Percentiles rank a stretch among this genome's conserved stretches.
Conservation (phyloP, 164 flowering plant genomes). For the Annona cherimola region DNA sequence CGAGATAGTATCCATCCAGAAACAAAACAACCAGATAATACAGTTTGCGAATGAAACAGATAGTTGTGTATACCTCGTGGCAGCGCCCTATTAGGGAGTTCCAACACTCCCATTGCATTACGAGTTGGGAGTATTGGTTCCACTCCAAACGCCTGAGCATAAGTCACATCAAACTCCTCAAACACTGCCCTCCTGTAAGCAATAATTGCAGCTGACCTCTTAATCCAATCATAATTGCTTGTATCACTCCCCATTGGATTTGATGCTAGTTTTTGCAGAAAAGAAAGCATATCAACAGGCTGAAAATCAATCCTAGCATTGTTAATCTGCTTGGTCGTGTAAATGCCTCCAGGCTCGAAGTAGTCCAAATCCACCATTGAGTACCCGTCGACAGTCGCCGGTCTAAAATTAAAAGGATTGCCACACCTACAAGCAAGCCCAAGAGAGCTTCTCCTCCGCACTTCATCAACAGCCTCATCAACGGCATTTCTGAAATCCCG, state of each 20-base stretch:
- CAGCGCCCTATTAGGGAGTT: constrained; percentile 32
- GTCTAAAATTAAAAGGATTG: constrained; percentile 56
- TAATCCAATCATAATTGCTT: constrained; percentile 34
- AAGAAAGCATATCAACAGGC: constrained; percentile 49
- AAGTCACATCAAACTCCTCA: constrained; percentile 92
- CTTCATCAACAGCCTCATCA: constrained; percentile 91
- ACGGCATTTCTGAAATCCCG: constrained; percentile 71
- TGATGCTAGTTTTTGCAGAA: constrained; percentile 54
- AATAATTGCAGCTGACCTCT: constrained; percentile 47
- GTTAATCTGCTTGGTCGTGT: constrained; percentile 53
- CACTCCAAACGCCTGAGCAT: constrained; percentile 86
- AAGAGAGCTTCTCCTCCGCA: constrained; percentile 54
- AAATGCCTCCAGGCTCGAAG: constrained; percentile 61
- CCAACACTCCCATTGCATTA: constrained; percentile 10
- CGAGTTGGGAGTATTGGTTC: constrained; percentile 38
- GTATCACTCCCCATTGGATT: constrained; percentile 33
- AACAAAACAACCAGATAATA: background rate
- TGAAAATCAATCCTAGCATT: constrained; percentile 56
- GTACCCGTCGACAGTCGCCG: constrained; percentile 47
- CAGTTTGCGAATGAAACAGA: background rate
- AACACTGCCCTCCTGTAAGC: constrained; percentile 70
- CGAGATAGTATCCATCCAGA: background rate
- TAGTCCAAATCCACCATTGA: constrained; percentile 67
- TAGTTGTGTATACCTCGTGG: constrained; percentile 42
- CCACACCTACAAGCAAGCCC: constrained; percentile 76